These are phyloP conservation scores for Albatrellus sp. DNA, from an alignment of 1,284 basidiomycete genomes.

Conservation along the genomic window DNA sequence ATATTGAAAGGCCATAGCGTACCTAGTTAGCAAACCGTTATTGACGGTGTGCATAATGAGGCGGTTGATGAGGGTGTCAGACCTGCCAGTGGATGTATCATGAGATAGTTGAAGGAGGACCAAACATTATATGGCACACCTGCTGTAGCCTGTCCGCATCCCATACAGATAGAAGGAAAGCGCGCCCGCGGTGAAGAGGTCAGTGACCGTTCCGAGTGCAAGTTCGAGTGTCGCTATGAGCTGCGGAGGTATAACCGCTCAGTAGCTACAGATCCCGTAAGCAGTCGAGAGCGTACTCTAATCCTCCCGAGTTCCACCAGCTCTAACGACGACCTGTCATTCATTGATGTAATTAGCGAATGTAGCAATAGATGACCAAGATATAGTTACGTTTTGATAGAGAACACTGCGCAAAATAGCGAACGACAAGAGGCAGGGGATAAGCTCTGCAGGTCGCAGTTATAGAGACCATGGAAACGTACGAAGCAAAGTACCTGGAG, in stretches of 20 bases:
- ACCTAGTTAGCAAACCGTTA: too few species aligned
- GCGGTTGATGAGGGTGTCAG: too few species aligned
- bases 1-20: too few species aligned
- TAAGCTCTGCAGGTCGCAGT: conserved; percentile 5
- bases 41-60: too few species aligned
- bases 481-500: conserved; percentile 8
- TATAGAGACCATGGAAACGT: conserved; percentile 3
- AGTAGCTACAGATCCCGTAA: conserved; percentile 8
- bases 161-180: conserved; percentile 40
- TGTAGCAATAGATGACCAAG: neutral
- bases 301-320: too few species aligned
- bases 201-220: too few species aligned
- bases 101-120: too few species aligned
- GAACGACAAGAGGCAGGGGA: conserved; percentile 1
- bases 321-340: too few species aligned
- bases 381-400: conserved; percentile 31
- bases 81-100: neutral
- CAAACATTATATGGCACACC: too few species aligned
- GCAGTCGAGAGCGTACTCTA: neutral
- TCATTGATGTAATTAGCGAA: too few species aligned
- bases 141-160: conserved; percentile 36
- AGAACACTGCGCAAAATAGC: too few species aligned
- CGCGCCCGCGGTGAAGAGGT: conserved; percentile 32
- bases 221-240: conserved; percentile 28
- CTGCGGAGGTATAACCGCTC: too few species aligned